phyloP scores from a whole-genome alignment of 257 asterid species.

The Galeopsis tetrahit region DNA sequence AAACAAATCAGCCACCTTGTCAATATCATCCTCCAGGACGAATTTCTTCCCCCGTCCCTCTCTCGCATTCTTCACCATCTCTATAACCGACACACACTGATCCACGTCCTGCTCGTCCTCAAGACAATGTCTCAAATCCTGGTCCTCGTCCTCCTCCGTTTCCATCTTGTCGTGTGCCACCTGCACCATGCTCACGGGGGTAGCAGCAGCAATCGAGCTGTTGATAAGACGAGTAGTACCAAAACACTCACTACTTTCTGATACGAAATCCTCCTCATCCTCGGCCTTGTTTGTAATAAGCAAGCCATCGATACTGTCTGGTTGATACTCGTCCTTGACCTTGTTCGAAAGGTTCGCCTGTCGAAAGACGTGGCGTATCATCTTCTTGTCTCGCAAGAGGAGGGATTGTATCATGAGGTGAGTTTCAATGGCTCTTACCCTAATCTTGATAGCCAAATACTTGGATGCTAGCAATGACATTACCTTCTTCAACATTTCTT shows the following conservation, averaged over 20 bases:
- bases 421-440: constrained; percentile 40
- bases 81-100: constrained; percentile 24
- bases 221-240: constrained; percentile 6
- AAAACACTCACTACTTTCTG: not conserved
- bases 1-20: constrained; percentile 47
- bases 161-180: constrained; percentile 14
- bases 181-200: constrained; percentile 25
- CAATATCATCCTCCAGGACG: constrained; percentile 40
- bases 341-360: constrained; percentile 23
- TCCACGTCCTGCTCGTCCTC: constrained; percentile 16
- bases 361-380: constrained; percentile 30
- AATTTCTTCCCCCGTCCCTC: constrained; percentile 37
- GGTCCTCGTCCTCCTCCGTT: constrained; percentile 1
- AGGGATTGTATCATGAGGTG: constrained; percentile 42
- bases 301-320: not conserved
- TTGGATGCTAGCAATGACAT: constrained; percentile 37
- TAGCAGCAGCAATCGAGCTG: constrained; percentile 21
- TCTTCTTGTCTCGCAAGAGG: constrained; percentile 40
- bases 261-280: not conserved
- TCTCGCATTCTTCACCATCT: constrained; percentile 29
- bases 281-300: not conserved
- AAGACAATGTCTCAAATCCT: not conserved
- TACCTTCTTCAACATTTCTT: constrained; percentile 40
- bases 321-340: constrained; percentile 16
- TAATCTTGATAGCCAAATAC: constrained; percentile 32